Evolutionary conservation across 352 stramenopile species (phyloP), one percentile per base, ranked within the genome.

Genomic region (Blastocystis sp.): DNA sequence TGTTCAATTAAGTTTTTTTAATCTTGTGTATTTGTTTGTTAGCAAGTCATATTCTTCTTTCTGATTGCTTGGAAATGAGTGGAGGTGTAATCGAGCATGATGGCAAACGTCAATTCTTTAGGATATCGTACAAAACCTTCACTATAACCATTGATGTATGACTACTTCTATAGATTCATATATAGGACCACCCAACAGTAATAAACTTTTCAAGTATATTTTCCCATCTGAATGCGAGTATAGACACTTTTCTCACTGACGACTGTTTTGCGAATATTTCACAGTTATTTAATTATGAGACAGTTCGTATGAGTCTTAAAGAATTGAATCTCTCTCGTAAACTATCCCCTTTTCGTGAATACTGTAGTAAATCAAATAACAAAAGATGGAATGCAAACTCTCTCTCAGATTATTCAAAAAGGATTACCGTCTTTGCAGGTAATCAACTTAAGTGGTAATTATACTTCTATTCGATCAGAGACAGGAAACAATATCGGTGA

Each of bases 1-100:
- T 89, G 26, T 85, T 85, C 56, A 85, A 85, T 7, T 85, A 85
- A 68, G 54, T 63, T 24, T 24, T 24, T 24, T 24, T 24, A 63
- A 63, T 63, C 24, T 24, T 20, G 54, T 24, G 54, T 20, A 1
- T 24, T 63, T 24, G 20, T 55, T 76, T 76, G 34, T 76, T 11
- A 7, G 68, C 37, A 79, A 63, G 20, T 26, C 30, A 20, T 20
- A n/a, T 7, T 26, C 39, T 13, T 56, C 43, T 62, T 24, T 39
- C 43, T 39, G 66, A 76, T 11, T 53, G 24, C 24, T n/a, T 56
- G 24, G 16, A 76, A 20, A 53, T 76, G 18, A 26, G 8, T n/a
- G 43, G 24, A 53, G 66, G 43, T 30, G 37, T 3, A 13, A 18
- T 76, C 26, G 30, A 43, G 13, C 54, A 30, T 55, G 18, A 76